These are phyloP conservation scores for Penicillium paradoxum DNA, from an alignment of 495 filamentous ascomycete species.

Conservation along the genomic window DNA sequence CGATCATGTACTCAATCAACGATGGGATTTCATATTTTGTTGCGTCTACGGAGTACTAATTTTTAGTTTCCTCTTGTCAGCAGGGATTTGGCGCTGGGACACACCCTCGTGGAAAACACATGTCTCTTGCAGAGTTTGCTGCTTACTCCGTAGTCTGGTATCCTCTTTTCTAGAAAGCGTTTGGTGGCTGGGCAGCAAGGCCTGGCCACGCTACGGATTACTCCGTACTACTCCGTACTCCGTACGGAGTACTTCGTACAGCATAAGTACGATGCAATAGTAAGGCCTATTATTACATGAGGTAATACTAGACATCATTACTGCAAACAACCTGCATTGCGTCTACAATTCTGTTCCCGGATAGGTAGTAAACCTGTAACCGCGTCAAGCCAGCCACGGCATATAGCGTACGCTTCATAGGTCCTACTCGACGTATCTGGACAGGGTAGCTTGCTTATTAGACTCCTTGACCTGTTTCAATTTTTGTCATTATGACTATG, in stretches of 20 bases:
- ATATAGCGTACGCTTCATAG: neutral
- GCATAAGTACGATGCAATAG: neutral
- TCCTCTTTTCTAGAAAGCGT: slow-evolving; percentile 3
- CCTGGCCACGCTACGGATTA: neutral
- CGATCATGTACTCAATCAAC: slow-evolving; percentile 10
- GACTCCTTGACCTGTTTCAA: neutral
- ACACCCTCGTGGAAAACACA: neutral
- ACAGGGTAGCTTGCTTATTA: neutral
- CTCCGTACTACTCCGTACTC: too few relatives aligned
- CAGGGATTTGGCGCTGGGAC: neutral
- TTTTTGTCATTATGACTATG: neutral
- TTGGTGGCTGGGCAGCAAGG: neutral
- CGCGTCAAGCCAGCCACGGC: neutral
- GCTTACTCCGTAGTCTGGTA: neutral
- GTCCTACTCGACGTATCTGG: neutral
- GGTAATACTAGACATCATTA: slow-evolving; percentile 4
- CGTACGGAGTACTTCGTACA: neutral
- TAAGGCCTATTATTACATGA: neutral
- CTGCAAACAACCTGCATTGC: slow-evolving; percentile 9
- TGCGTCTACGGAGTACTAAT: too few relatives aligned
- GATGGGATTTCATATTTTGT: neutral
- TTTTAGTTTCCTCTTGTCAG: neutral
- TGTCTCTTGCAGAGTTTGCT: neutral
- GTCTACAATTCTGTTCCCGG: neutral
- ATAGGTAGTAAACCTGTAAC: neutral